Evolutionary conservation across 2,329 filamentous ascomycete genomes (phyloP), one percentile per base, ranked within the genome.

Genomic region (Coniella lustricola): DNA sequence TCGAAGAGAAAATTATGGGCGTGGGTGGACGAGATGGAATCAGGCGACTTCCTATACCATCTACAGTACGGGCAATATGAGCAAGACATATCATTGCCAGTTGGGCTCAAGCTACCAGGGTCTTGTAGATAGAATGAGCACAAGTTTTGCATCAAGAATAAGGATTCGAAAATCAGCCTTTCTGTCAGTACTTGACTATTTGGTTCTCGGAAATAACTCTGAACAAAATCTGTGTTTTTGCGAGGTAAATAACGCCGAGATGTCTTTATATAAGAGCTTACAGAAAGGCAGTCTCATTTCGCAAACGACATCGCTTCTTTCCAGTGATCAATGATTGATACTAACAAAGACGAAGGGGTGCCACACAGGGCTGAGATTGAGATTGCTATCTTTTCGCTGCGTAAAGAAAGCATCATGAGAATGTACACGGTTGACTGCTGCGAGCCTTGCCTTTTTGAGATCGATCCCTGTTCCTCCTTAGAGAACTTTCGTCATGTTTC

Each of bases 1-100:
- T 84, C 48, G 79, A 84, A 54, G 71, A 70, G 22, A 72, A 70
- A 52, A 68, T 70, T 39, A 64, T 63, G 46, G 55, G 42, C n/a
- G 50, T 53, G 32, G 54, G 43, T 7, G 52, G 55, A 10, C 54
- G 51, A 20, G 22, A 44, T 9, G 55, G 55, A n/a, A n/a, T 60
- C 34, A 56, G 50, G 42, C 50, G 58, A 46, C 39, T 48, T n/a
- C 20, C 12, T 7, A 31, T n/a, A 33, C 35, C 32, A 18, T 16
- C 29, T 3, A 16, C 7, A 14, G 12, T 40, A 47, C 20, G 18
- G 22, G 14, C 29, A 20, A 42, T 37, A 17, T 48, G 14, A 16
- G 22, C 9, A 29, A n/a, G 10, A 29, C 5, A 29, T 29, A 29
- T 5, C 10, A 29, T 29, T n/a, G 10, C 25, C 25, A 29, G 10